These are phyloP conservation scores for Candida nonsorbophila DNA, from an alignment of 805 yeast species.

Conservation along the genomic window DNA sequence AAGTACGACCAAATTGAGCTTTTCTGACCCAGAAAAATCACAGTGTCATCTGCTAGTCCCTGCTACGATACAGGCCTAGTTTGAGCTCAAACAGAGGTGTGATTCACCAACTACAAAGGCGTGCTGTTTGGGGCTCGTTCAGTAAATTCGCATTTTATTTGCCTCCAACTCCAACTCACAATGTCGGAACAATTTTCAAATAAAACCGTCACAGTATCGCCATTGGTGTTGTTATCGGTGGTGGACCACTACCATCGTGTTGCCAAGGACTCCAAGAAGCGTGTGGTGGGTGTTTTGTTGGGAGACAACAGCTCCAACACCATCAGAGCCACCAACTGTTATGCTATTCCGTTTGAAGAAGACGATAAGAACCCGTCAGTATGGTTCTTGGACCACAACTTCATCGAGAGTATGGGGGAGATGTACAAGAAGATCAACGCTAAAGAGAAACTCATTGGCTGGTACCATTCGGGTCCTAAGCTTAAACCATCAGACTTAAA, in stretches of 20 bases:
- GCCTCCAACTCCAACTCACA: no score
- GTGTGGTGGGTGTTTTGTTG: constrained; percentile 90
- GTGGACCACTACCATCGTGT: constrained; percentile 94
- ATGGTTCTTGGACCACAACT: constrained; percentile 97
- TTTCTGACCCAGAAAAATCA: no score
- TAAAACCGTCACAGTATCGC: constrained; percentile 85
- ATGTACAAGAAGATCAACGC: constrained; percentile 98
- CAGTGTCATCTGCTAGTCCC: no score
- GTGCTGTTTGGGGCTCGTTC: no score
- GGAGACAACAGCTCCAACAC: constrained; percentile 64
- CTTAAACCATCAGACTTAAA: constrained; percentile 81
- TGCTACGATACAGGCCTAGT: no score
- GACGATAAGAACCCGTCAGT: constrained; percentile 87
- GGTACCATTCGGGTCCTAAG: constrained; percentile 99
- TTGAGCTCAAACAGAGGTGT: no score
- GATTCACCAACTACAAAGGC: no score
- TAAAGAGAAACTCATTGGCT: constrained; percentile 92
- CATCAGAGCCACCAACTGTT: constrained; percentile 81
- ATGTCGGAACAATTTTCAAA: no score
- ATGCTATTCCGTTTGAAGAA: constrained; percentile 97
- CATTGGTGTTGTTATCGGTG: constrained; percentile 86
- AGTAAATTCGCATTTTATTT: no score
- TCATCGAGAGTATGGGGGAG: constrained; percentile 91
- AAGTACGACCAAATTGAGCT: no score
- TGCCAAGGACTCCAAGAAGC: constrained; percentile 60